Percentiles rank a stretch among this genome's conserved stretches.
phyloP scores from a whole-genome alignment of 306 rosid species.

The Abrus pulchellus region DNA sequence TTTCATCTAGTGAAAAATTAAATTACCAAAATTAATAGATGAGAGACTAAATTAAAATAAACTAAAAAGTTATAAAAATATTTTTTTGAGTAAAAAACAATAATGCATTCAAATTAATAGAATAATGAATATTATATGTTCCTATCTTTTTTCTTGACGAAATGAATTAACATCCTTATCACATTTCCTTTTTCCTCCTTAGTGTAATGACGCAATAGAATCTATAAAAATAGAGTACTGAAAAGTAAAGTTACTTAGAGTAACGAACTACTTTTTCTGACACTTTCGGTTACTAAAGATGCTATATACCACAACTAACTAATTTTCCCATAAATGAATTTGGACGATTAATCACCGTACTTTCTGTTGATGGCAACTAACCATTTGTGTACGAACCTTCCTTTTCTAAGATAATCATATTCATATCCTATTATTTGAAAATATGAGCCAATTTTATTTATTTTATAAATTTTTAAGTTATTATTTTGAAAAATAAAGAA shows the following conservation, averaged over 20 bases:
- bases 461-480: too few species aligned
- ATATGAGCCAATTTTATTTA: background rate
- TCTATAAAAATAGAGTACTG: background rate
- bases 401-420: background rate
- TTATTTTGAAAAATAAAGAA: too few species aligned
- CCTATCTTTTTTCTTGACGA: background rate
- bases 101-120: background rate
- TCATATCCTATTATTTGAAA: background rate
- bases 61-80: too few species aligned
- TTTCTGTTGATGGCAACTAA: too few species aligned
- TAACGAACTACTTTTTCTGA: background rate
- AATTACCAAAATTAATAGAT: background rate
- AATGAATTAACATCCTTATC: background rate
- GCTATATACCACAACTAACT: background rate
- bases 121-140: background rate
- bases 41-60: background rate
- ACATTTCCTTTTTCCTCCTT: background rate
- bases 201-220: background rate
- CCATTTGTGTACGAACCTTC: too few species aligned
- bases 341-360: background rate
- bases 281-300: slow-evolving; percentile 5
- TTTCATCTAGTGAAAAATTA: background rate
- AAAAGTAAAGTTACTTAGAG: background rate
- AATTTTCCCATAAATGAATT: background rate
- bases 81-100: too few species aligned